Evolutionary conservation across 371 early-diverging fungal genomes (phyloP).

Genomic region (Mycotypha africana): DNA sequence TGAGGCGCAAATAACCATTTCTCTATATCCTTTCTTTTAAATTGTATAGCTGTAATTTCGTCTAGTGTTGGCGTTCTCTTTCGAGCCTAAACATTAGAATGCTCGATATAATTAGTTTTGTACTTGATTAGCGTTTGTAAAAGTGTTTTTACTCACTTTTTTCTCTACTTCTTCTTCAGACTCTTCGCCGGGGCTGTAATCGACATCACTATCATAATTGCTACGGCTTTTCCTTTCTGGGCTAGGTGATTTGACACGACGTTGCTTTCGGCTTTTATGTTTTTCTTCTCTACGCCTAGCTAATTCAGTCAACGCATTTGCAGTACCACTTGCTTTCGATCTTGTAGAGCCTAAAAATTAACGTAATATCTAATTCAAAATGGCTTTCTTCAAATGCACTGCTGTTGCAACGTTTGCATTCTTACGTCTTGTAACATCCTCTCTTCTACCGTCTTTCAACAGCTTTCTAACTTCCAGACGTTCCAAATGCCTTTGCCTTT

Average conservation of each 20-base stretch:
- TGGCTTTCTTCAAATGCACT: too few relatives aligned
- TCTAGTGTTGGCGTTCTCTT: conserved; percentile 52
- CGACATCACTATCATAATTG: conserved; percentile 33
- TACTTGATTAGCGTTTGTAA: too few relatives aligned
- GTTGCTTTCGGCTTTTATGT: conserved; percentile 25
- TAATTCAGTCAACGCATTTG: conserved; percentile 48
- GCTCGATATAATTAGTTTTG: not conserved
- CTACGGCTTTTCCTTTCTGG: conserved; percentile 32
- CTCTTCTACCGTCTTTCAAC: conserved; percentile 49
- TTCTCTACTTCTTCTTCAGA: conserved; percentile 23
- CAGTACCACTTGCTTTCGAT: conserved; percentile 45
- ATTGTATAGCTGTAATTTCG: conserved; percentile 54
- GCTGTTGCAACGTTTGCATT: not conserved
- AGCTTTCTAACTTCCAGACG: conserved; percentile 54
- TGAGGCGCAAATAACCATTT: conserved; percentile 72
- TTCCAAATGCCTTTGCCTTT: conserved; percentile 51
- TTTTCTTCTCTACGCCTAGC: conserved; percentile 52
- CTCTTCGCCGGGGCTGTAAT: conserved; percentile 17
- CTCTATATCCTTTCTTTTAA: conserved; percentile 60
- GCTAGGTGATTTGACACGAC: conserved; percentile 27
- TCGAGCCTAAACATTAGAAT: conserved; percentile 16
- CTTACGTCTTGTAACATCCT: conserved; percentile 53
- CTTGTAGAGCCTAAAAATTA: conserved; percentile 47
- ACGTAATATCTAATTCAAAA: too few relatives aligned
- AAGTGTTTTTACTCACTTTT: too few relatives aligned